A percentile compares a stretch with the other conserved stretches of the same genome.
These are phyloP conservation scores for Phylloporus scabripes DNA, from an alignment of 768 basidiomycete species.

Conservation along the genomic window DNA sequence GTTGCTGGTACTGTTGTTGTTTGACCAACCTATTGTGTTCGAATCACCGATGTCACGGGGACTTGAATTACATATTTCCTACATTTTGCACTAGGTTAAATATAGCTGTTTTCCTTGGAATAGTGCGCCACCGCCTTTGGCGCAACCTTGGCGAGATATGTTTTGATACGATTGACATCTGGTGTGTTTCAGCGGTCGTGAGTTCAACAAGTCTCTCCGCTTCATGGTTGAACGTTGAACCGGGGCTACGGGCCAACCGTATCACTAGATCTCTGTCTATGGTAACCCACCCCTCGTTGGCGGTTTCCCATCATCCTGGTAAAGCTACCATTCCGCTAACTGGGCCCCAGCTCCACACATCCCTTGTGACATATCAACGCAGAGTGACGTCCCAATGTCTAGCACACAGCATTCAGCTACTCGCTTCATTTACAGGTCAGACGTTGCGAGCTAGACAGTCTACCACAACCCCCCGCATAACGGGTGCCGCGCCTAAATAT, in stretches of 20 bases:
- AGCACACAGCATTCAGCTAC: too few species aligned
- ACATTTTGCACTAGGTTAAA: conserved; percentile 1
- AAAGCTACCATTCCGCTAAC: neutral
- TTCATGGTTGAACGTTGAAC: too few species aligned
- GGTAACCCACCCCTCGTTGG: neutral
- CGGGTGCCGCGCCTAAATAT: too few species aligned
- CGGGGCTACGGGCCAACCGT: neutral
- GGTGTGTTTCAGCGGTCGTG: neutral
- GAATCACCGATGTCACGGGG: neutral
- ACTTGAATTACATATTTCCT: conserved; percentile 4
- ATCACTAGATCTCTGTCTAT: neutral
- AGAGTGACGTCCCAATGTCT: neutral
- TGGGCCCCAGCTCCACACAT: neutral
- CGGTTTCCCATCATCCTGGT: neutral
- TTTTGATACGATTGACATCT: neutral
- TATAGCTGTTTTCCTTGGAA: neutral
- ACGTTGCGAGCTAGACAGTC: too few species aligned
- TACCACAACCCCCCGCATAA: too few species aligned
- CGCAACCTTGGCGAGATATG: neutral
- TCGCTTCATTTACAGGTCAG: too few species aligned
- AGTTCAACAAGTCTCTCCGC: neutral
- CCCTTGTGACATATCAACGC: neutral
- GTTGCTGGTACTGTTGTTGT: too few species aligned
- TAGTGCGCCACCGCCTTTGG: neutral
- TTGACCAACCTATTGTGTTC: neutral